Evolutionary conservation across 176 grass and related monocot species (phyloP).

Genomic region (Carex scoparia): DNA sequence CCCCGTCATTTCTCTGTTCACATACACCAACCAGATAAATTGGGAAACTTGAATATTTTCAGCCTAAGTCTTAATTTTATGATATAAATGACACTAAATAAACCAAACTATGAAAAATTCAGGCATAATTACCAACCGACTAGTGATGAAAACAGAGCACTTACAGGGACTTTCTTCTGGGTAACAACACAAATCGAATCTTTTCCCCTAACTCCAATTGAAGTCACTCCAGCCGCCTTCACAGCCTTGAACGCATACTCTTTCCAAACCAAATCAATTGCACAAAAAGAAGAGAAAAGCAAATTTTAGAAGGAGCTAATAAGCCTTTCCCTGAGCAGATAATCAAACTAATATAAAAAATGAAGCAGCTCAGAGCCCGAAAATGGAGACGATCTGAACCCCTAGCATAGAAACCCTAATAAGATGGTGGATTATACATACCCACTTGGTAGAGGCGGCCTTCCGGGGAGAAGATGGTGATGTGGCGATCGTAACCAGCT

Average conservation of each 20-base stretch:
- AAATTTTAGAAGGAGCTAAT: slow-evolving; percentile 19
- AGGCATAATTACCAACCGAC: neutral
- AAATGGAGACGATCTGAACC: slow-evolving; percentile 8
- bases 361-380: neutral
- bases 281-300: slow-evolving; percentile 14
- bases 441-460: slow-evolving; percentile 98
- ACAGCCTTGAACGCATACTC: slow-evolving; percentile 99
- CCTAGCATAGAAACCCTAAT: slow-evolving; percentile 3
- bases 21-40: neutral
- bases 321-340: neutral
- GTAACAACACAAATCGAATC: slow-evolving; percentile 95
- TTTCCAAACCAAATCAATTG: slow-evolving; percentile 20
- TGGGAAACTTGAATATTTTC: neutral
- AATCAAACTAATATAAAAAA: neutral
- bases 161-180: slow-evolving; percentile 99
- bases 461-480: slow-evolving; percentile 99
- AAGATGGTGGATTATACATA: slow-evolving; percentile 13
- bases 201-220: slow-evolving; percentile 89
- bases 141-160: slow-evolving; percentile 14
- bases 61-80: neutral
- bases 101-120: neutral
- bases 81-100: neutral
- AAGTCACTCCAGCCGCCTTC: slow-evolving; percentile 84
- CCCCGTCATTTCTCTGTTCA: neutral
- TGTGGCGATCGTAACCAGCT: slow-evolving; percentile 98